phyloP scores from a whole-genome alignment of 768 basidiomycete genomes.

The Tylopilus sp. region DNA sequence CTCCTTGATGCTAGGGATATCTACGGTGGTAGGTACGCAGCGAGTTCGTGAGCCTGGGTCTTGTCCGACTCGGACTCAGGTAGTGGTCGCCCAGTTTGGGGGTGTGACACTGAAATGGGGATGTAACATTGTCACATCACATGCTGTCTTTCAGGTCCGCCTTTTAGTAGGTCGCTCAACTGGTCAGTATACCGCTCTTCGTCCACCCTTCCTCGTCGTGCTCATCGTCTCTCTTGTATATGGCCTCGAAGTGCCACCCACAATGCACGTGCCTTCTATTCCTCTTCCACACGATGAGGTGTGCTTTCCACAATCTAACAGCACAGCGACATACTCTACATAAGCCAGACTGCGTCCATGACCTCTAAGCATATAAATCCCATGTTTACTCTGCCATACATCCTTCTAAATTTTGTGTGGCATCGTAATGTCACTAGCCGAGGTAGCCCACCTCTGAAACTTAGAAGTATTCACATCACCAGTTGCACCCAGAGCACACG shows the following conservation, averaged over 20 bases:
- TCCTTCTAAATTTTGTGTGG: too few relatives aligned
- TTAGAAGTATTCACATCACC: conserved; percentile 88
- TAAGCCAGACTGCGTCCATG: conserved; percentile 83
- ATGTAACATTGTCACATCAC: conserved; percentile 42
- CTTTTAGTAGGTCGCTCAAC: conserved; percentile 65
- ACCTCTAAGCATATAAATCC: conserved; percentile 89
- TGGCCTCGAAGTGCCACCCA: conserved; percentile 46
- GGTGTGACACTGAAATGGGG: conserved; percentile 24
- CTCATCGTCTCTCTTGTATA: conserved; percentile 9
- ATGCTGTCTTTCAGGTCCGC: conserved; percentile 29
- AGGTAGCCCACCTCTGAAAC: conserved; percentile 84
- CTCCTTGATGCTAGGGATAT: conserved; percentile 43
- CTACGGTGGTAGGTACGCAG: conserved; percentile 37
- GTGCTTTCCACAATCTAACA: conserved; percentile 23
- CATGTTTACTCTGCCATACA: too few relatives aligned
- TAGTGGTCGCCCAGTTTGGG: too few relatives aligned
- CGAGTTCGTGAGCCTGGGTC: too few relatives aligned
- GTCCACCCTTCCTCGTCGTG: background rate
- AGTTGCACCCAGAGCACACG: conserved; percentile 66
- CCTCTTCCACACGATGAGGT: conserved; percentile 66
- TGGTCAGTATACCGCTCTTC: conserved; percentile 25
- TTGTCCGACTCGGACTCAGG: too few relatives aligned
- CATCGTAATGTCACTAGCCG: conserved; percentile 47
- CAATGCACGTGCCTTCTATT: conserved; percentile 55
- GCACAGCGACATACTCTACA: background rate